These are phyloP conservation scores for Penicillium simplicissimum DNA, from an alignment of 495 filamentous ascomycete species.

Conservation along the genomic window DNA sequence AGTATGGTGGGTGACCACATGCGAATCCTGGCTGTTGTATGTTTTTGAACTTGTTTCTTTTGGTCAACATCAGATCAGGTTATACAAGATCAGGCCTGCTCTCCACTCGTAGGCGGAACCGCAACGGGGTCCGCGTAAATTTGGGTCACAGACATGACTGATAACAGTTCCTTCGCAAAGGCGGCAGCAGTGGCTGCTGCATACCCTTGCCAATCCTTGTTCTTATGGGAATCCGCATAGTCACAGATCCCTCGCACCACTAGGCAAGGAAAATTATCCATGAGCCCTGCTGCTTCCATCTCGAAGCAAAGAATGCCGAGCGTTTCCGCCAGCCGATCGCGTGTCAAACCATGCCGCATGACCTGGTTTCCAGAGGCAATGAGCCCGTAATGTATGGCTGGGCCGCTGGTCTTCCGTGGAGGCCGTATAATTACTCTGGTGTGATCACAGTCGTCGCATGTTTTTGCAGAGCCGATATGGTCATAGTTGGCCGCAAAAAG, in stretches of 20 bases:
- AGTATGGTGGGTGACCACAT: too few species aligned
- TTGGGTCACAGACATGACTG: not conserved
- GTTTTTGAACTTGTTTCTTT: too few species aligned
- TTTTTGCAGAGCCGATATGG: not conserved
- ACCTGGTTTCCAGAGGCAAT: not conserved
- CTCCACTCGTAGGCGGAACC: not conserved
- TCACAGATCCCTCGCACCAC: slow-evolving; percentile 13
- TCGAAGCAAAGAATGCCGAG: not conserved
- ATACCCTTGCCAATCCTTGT: slow-evolving; percentile 6
- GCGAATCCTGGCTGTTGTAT: too few species aligned
- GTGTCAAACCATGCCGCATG: not conserved
- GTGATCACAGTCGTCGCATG: not conserved
- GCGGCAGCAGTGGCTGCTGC: not conserved
- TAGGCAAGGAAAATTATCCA: slow-evolving; percentile 8
- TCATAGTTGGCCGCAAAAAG: not conserved
- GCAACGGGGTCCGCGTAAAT: too few species aligned
- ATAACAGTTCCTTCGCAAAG: not conserved
- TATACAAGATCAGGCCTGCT: too few species aligned
- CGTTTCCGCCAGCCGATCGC: not conserved
- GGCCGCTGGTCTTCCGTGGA: not conserved
- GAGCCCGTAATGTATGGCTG: not conserved
- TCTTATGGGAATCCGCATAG: slow-evolving; percentile 15
- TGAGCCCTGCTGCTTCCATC: not conserved
- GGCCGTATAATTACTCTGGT: not conserved
- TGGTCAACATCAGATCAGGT: too few species aligned